Conservation (phyloP, 2,329 filamentous ascomycete genomes). For the Botrytis aclada region DNA sequence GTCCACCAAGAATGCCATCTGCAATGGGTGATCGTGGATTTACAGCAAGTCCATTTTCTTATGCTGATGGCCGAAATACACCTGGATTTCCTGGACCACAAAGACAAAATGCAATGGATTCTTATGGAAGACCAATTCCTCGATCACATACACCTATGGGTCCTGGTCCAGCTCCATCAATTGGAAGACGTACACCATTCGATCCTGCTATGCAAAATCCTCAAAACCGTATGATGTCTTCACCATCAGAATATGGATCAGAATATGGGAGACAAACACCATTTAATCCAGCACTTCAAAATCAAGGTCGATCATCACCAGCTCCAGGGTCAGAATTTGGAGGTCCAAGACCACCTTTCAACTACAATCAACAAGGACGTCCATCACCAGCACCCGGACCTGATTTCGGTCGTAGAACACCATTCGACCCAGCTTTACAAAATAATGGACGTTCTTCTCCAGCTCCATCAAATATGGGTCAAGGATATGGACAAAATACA, state of each 20-base stretch:
- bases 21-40: constrained; percentile 34
- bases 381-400: neutral
- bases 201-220: constrained; percentile 23
- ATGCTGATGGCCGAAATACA: constrained; percentile 25
- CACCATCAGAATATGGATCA: neutral
- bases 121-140: constrained; percentile 32
- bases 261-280: constrained; percentile 12
- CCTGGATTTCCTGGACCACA: constrained; percentile 7
- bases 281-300: constrained; percentile 5
- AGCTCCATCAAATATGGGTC: neutral
- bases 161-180: constrained; percentile 29
- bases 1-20: constrained; percentile 33
- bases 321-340: constrained; percentile 7
- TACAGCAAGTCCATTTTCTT: constrained; percentile 35
- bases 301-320: constrained; percentile 1
- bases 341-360: neutral
- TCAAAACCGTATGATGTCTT: constrained; percentile 8
- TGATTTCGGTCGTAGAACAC: neutral
- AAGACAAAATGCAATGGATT: constrained; percentile 26
- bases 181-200: constrained; percentile 32
- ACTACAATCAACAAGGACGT: constrained; percentile 4
- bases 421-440: constrained; percentile 12
- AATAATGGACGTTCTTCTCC: neutral
- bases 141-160: constrained; percentile 33
- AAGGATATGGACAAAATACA: neutral